A percentile compares a stretch with the other conserved stretches of the same genome.
These are phyloP conservation scores for Arthrobotrys iridis DNA, from an alignment of 2,329 filamentous ascomycete genomes.

Conservation along the genomic window DNA sequence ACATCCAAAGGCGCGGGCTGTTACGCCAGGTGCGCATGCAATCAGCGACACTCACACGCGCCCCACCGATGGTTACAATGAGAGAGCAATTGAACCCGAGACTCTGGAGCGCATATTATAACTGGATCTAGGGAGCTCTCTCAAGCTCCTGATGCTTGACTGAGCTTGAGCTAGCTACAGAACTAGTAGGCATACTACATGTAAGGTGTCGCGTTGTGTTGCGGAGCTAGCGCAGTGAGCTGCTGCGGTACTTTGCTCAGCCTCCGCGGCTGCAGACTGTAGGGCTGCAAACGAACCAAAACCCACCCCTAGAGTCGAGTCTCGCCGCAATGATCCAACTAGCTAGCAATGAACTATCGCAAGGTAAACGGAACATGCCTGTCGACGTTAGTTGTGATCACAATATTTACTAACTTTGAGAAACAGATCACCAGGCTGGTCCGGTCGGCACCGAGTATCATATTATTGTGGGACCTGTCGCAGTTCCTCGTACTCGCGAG, in stretches of 20 bases:
- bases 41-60: too few species aligned
- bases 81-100: too few species aligned
- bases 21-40: too few species aligned
- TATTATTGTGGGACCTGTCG: not conserved
- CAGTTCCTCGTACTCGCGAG: not conserved
- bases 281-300: not conserved
- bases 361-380: not conserved
- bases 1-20: too few species aligned
- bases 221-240: not conserved
- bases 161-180: not conserved
- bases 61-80: too few species aligned
- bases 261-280: not conserved
- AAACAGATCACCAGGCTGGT: not conserved
- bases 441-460: not conserved
- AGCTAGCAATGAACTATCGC: not conserved
- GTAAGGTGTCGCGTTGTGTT: constrained; percentile 13
- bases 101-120: too few species aligned
- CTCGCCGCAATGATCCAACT: too few species aligned
- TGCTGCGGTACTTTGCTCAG: not conserved
- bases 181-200: not conserved
- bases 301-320: not conserved
- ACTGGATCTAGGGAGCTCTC: not conserved
- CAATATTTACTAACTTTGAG: not conserved
- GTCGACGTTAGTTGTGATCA: not conserved
- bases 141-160: not conserved